Evolutionary conservation across 345 rosid genomes (phyloP).

Genomic region (Aquilaria yunnanensis): DNA sequence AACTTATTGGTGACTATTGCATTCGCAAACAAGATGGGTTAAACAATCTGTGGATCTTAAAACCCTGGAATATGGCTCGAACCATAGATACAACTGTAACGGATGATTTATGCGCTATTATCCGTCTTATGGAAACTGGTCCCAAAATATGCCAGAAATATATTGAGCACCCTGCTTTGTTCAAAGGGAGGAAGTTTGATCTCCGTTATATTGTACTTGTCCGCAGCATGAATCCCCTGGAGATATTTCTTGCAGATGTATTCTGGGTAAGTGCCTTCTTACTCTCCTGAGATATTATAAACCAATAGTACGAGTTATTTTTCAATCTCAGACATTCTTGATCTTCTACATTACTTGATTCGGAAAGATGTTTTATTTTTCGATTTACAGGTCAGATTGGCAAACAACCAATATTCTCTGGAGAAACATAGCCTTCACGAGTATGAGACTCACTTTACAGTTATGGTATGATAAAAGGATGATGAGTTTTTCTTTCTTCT

Average conservation of each 20-base stretch:
- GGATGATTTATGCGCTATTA: slow-evolving; percentile 63
- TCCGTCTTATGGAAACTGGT: slow-evolving; percentile 97
- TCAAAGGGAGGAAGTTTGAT: slow-evolving; percentile 78
- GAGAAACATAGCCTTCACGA: slow-evolving; percentile 76
- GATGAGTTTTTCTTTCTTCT: slow-evolving; percentile 6
- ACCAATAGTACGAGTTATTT: not conserved
- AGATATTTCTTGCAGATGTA: slow-evolving; percentile 66
- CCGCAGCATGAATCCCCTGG: slow-evolving; percentile 70
- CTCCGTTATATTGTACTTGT: slow-evolving; percentile 74
- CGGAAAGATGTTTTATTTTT: not conserved
- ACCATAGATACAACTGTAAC: slow-evolving; percentile 90
- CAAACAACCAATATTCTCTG: slow-evolving; percentile 77
- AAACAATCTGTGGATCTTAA: slow-evolving; percentile 86
- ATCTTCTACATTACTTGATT: slow-evolving; percentile 2
- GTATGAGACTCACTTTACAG: slow-evolving; percentile 97
- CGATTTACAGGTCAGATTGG: slow-evolving; percentile 70
- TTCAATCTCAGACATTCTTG: not conserved
- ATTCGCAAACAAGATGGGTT: slow-evolving; percentile 50
- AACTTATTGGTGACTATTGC: slow-evolving; percentile 76
- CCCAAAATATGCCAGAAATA: slow-evolving; percentile 99
- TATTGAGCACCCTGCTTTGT: slow-evolving; percentile 86
- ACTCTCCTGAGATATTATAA: not conserved
- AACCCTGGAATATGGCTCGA: slow-evolving; percentile 99
- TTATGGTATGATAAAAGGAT: slow-evolving; percentile 55
- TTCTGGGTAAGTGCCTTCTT: slow-evolving; percentile 64